These are phyloP conservation scores for Nannochloris sp. DNA, from an alignment of 139 green algal genomes.

Conservation along the genomic window DNA sequence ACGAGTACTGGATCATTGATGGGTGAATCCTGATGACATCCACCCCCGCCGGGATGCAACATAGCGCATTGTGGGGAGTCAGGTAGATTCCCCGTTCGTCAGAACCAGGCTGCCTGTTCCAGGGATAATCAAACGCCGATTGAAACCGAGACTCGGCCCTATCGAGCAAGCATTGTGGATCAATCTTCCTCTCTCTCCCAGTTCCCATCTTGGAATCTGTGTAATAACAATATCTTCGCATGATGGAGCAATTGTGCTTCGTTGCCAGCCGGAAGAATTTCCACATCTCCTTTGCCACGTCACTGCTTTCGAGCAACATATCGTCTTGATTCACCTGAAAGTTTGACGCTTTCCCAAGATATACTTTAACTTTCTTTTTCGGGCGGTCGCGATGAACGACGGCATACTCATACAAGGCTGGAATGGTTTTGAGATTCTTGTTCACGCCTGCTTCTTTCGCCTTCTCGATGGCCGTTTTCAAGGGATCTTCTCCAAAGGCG, in stretches of 20 bases:
- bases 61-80: neutral
- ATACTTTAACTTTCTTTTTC: neutral
- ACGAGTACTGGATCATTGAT: too few relatives aligned
- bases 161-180: neutral
- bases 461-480: neutral
- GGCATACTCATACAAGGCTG: neutral
- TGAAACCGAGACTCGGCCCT: neutral
- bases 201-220: neutral
- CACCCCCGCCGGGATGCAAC: neutral
- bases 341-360: neutral
- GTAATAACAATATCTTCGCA: neutral
- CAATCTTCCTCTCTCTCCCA: neutral
- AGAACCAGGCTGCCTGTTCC: slow-evolving; percentile 1
- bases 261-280: neutral
- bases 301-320: neutral
- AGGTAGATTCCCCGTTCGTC: neutral
- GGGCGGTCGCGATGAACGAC: neutral
- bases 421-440: neutral
- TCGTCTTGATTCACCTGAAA: slow-evolving; percentile 1
- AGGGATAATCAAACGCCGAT: neutral
- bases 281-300: neutral
- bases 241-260: neutral
- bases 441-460: neutral
- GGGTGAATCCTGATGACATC: neutral
- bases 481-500: neutral